Conservation (phyloP, 1,139 yeast genomes). For the Hyphopichia wangnamkhiaoensis region DNA sequence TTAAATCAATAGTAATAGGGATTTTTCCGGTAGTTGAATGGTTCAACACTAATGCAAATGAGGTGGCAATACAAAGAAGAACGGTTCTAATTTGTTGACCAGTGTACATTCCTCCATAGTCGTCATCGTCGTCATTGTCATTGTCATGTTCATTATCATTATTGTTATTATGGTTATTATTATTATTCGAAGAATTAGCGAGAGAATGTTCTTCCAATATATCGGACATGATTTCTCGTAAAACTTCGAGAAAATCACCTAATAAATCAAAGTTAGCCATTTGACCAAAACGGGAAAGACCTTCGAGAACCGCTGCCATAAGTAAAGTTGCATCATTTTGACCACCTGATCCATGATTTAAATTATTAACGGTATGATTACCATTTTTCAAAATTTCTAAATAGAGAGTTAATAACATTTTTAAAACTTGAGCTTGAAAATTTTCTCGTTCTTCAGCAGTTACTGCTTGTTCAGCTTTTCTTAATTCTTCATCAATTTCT, state of each 20-base stretch:
- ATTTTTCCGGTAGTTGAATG: slow-evolving; percentile 59
- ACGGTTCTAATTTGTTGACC: slow-evolving; percentile 61
- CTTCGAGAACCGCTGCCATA: slow-evolving; percentile 88
- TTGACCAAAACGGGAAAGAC: slow-evolving; percentile 85
- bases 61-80: slow-evolving; percentile 81
- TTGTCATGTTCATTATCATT: slow-evolving; percentile 22
- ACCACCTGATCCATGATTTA: slow-evolving; percentile 25
- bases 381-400: slow-evolving; percentile 69
- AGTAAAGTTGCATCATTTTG: slow-evolving; percentile 54
- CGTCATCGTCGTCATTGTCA: slow-evolving; percentile 23
- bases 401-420: slow-evolving; percentile 69
- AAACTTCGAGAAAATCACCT: slow-evolving; percentile 88
- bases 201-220: slow-evolving; percentile 35
- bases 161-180: slow-evolving; percentile 22
- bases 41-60: slow-evolving; percentile 78
- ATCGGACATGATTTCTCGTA: slow-evolving; percentile 72
- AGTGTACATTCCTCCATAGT: slow-evolving; percentile 32
- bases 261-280: slow-evolving; percentile 89
- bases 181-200: slow-evolving; percentile 12
- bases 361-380: slow-evolving; percentile 20
- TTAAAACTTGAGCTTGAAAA: slow-evolving; percentile 81
- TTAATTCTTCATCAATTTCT: slow-evolving; percentile 85
- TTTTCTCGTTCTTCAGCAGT: slow-evolving; percentile 85
- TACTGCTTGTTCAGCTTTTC: slow-evolving; percentile 82
- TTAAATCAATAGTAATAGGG: slow-evolving; percentile 65